These are phyloP conservation scores for Ganoderma meredithae DNA, from an alignment of 1,284 basidiomycete genomes.

Conservation along the genomic window DNA sequence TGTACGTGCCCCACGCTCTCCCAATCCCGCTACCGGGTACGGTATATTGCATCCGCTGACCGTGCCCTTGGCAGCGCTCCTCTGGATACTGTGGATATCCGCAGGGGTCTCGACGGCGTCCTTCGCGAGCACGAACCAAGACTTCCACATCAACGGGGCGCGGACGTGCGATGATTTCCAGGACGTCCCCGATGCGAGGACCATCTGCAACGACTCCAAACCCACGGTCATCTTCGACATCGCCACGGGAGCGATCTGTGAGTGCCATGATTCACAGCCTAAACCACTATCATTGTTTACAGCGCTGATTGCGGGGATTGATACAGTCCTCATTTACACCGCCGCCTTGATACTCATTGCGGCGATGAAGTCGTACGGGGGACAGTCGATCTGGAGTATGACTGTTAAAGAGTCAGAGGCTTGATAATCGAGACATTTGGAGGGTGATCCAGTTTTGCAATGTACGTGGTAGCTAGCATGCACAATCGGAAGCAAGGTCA, in stretches of 20 bases:
- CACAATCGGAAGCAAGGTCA: too few relatives aligned
- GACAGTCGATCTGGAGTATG: neutral
- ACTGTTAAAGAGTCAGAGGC: neutral
- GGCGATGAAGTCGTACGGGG: neutral
- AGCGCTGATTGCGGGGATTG: neutral
- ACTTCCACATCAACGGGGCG: constrained; percentile 5
- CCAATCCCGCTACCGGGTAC: neutral
- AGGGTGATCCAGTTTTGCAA: too few relatives aligned
- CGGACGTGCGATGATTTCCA: constrained; percentile 7
- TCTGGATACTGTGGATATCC: constrained; percentile 24
- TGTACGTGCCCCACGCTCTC: neutral
- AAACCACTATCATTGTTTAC: neutral
- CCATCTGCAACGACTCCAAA: constrained; percentile 19
- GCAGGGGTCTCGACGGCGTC: constrained; percentile 19
- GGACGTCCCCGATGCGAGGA: constrained; percentile 7
- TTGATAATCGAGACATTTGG: neutral
- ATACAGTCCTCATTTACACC: neutral
- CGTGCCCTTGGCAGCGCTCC: neutral
- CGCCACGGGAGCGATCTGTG: constrained; percentile 16
- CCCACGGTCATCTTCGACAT: constrained; percentile 19
- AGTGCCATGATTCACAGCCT: constrained; percentile 4
- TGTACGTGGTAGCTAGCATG: too few relatives aligned
- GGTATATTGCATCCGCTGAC: neutral
- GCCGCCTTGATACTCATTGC: neutral
- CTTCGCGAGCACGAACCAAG: constrained; percentile 9